Evolutionary conservation across 345 rosid genomes (phyloP).

Genomic region (Eucalyptus sp.): DNA sequence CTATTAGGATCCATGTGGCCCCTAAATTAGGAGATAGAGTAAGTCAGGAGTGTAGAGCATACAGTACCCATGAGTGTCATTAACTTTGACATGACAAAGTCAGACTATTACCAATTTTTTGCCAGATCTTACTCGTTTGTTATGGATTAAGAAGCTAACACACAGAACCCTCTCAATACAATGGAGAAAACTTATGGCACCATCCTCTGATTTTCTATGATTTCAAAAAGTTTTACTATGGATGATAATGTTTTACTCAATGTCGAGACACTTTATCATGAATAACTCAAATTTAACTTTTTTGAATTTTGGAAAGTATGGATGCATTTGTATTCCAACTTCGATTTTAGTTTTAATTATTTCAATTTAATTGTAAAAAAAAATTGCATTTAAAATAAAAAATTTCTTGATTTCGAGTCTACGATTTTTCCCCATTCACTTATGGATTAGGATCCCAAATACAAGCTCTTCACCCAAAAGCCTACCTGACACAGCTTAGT

Average conservation of each 20-base stretch:
- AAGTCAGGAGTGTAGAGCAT: too few relatives aligned
- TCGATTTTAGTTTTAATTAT: neutral
- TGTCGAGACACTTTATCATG: neutral
- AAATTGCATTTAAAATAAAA: too few relatives aligned
- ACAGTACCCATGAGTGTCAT: too few relatives aligned
- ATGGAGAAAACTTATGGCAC: neutral
- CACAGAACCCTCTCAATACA: neutral
- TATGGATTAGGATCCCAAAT: neutral
- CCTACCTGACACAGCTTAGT: neutral
- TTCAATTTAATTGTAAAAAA: too few relatives aligned
- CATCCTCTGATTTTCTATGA: neutral
- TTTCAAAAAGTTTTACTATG: neutral
- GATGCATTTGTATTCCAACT: neutral
- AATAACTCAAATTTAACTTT: neutral
- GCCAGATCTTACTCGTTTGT: neutral
- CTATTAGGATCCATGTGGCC: too few relatives aligned
- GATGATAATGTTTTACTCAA: neutral
- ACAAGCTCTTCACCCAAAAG: neutral
- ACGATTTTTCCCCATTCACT: neutral
- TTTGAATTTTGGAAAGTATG: neutral
- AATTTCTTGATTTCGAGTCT: neutral
- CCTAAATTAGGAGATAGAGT: too few relatives aligned
- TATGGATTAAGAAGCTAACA: neutral
- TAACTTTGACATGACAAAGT: too few relatives aligned
- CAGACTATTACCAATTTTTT: neutral